A percentile compares a stretch with the other conserved stretches of the same genome.
Conservation (phyloP, 2,329 filamentous ascomycete species). For the Neoarthrinium moseri region DNA sequence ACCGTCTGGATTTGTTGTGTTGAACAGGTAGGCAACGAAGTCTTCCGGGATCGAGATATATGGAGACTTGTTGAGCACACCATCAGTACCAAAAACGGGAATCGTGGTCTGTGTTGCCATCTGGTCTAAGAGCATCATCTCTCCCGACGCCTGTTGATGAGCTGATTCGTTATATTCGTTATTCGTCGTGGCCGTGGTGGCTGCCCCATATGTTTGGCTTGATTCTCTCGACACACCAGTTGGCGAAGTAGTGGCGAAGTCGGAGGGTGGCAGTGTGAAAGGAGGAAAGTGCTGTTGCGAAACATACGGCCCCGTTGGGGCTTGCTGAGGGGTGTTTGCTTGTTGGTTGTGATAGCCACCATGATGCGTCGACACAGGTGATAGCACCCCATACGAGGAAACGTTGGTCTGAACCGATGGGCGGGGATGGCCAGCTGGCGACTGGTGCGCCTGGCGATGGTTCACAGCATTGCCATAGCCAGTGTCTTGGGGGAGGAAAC, state of each 20-base stretch:
- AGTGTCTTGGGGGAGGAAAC: conserved; percentile 41
- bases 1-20: conserved; percentile 57
- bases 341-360: conserved; percentile 45
- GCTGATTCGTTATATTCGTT: conserved; percentile 46
- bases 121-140: conserved; percentile 61
- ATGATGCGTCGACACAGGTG: conserved; percentile 50
- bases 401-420: conserved; percentile 46
- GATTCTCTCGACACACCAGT: conserved; percentile 31
- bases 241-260: conserved; percentile 46
- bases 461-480: conserved; percentile 30
- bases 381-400: conserved; percentile 51
- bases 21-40: conserved; percentile 83
- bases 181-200: conserved; percentile 32
- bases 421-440: conserved; percentile 41
- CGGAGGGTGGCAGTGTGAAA: conserved; percentile 62
- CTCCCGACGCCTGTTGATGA: conserved; percentile 41
- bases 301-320: conserved; percentile 47
- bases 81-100: conserved; percentile 84
- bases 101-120: conserved; percentile 68
- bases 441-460: conserved; percentile 35
- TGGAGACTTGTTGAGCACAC: conserved; percentile 76
- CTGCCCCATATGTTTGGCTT: conserved; percentile 37
- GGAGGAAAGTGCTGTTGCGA: conserved; percentile 60
- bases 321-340: conserved; percentile 42
- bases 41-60: conserved; percentile 83